phyloP scores from a whole-genome alignment of 1,139 yeast genomes.

The Yueomyces sp. region DNA sequence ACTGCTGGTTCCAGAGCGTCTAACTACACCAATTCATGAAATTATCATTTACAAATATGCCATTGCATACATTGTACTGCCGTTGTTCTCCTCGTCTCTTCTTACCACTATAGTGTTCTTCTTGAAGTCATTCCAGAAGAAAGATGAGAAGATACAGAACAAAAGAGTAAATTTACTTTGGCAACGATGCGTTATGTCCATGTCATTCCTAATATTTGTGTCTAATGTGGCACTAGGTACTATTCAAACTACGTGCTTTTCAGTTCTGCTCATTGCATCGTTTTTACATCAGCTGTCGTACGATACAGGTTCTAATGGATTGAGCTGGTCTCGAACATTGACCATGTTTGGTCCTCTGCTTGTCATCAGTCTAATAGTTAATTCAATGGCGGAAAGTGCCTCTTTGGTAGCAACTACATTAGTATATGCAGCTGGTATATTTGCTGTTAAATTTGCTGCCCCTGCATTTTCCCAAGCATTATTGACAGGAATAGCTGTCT shows the following conservation, averaged over 20 bases:
- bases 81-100: constrained; percentile 18
- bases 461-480: background rate
- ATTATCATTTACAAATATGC: background rate
- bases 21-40: background rate
- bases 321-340: background rate
- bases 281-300: background rate
- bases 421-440: background rate
- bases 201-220: background rate
- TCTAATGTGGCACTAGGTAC: background rate
- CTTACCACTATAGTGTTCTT: constrained; percentile 6
- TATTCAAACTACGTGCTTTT: background rate
- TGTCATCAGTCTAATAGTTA: background rate
- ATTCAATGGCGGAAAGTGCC: background rate
- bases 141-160: background rate
- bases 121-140: constrained; percentile 4
- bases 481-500: background rate
- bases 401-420: background rate
- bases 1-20: too few relatives aligned
- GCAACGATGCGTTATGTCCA: background rate
- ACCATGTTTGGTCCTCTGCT: background rate
- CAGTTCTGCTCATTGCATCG: background rate
- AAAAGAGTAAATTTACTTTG: background rate
- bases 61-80: constrained; percentile 13
- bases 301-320: background rate
- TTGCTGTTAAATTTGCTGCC: background rate